A percentile compares a stretch with the other conserved stretches of the same genome.
Evolutionary conservation across 257 asterid genomes (phyloP).

Genomic region (Rhazya stricta): DNA sequence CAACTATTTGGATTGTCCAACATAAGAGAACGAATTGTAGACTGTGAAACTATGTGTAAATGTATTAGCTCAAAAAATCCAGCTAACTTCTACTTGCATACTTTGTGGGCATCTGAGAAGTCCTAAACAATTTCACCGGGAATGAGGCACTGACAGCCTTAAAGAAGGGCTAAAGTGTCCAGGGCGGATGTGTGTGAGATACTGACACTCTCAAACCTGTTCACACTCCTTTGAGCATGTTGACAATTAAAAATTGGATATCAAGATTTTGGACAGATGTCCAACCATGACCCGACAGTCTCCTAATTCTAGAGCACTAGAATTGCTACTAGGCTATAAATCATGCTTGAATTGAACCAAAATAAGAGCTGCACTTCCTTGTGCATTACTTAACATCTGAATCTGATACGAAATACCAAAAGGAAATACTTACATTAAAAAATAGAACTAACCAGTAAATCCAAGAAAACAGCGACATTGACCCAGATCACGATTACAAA

Average conservation of each 20-base stretch:
- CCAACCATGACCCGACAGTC: background rate
- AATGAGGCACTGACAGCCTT: background rate
- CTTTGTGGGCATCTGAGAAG: background rate
- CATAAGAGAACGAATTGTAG: background rate
- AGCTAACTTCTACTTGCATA: background rate
- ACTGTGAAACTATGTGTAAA: background rate
- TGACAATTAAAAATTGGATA: background rate
- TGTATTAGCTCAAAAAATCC: background rate
- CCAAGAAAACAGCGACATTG: slow-evolving; percentile 96
- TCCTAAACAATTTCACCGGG: background rate
- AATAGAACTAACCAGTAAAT: slow-evolving; percentile 57
- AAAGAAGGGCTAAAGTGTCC: background rate
- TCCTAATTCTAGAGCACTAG: background rate
- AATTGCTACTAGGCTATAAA: background rate
- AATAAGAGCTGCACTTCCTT: too few species aligned
- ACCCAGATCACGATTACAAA: slow-evolving; percentile 81
- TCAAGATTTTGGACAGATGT: background rate
- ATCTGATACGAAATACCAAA: slow-evolving; percentile 2
- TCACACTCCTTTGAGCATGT: background rate
- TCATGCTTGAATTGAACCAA: background rate
- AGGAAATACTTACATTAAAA: background rate
- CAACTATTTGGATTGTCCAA: background rate
- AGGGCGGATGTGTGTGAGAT: background rate
- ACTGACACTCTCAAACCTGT: background rate
- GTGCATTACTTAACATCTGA: background rate